Base-by-base conservation (phyloP, 1,284 basidiomycete species). In the Cutaneotrichosporon daszewskae region DNA sequence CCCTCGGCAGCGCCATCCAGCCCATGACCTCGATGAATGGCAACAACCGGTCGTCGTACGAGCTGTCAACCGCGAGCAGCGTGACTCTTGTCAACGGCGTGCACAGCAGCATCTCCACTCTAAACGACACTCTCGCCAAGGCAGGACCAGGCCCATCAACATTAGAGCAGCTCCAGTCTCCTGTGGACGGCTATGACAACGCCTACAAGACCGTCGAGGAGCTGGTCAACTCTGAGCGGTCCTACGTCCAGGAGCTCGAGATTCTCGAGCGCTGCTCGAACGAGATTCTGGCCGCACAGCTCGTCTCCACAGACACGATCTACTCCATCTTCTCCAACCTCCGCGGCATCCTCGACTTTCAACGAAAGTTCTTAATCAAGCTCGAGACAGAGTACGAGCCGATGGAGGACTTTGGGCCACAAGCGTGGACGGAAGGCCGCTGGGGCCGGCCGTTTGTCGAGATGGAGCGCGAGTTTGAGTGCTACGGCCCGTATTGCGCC, bases 161-260 rank as follows among this genome's bases (percentile, higher is more conserved):
- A 3, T 23, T 48, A 5, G 51, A 46, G 29, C 39, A 41, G 27
- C 36, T 42, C 22, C 37, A 49, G 16, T 40, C 39, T 16, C 26
- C 32, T 5, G 39, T 25, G 4, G 43, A 45, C 20, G 14, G 19
- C 7, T 20, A 23, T 31, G 57, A 52, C 29, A 66, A 66, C 40
- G 62, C 66, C 6, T 65, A 60, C 53, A 71, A 69, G 45, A 56
- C 59, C 4, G 66, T 72, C 31, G 61, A 71, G 42, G 67, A 72
- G 57, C 49, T 71, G 16, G 64, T 72, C n/a, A 49, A 49, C 36
- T 60, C 57, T 16, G 95, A 99, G 70, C 82, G 94, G 42, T 96
- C 95, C 74, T 98, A 94, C 69, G 94, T 99, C 14, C 87, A 94
- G 69, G 94, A 98, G 72, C 76, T 99, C 45, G 95, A 99, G 71